Evolutionary conservation across 352 stramenopile species (phyloP).

Genomic region (Globisporangium abappressorium): DNA sequence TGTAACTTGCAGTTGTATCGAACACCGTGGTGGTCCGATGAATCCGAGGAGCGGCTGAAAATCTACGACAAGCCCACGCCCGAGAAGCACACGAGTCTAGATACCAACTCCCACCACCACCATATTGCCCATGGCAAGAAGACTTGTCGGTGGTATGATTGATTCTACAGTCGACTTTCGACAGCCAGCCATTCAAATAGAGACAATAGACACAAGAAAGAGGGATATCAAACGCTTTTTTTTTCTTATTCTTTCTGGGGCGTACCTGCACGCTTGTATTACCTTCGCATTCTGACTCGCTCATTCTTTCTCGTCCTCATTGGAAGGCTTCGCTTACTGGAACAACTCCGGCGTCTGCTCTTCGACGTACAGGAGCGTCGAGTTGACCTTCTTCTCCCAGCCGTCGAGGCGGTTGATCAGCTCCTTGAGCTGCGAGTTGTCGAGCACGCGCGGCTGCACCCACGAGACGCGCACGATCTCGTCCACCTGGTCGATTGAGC

Average conservation of each 20-base stretch:
- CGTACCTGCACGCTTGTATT: not conserved
- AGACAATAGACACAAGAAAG: not conserved
- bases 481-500: conserved; percentile 91
- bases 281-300: not conserved
- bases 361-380: conserved; percentile 81
- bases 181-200: not conserved
- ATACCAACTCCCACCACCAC: conserved; percentile 13
- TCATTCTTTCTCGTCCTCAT: too few relatives aligned
- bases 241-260: conserved; percentile 1
- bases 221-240: conserved; percentile 2
- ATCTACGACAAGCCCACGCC: conserved; percentile 18
- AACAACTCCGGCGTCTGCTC: conserved; percentile 87
- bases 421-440: conserved; percentile 77
- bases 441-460: conserved; percentile 89
- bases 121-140: conserved; percentile 35
- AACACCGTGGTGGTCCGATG: conserved; percentile 42
- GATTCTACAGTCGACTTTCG: not conserved
- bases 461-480: conserved; percentile 93
- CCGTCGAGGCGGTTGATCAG: conserved; percentile 62
- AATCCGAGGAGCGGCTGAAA: conserved; percentile 26
- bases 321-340: conserved; percentile 38
- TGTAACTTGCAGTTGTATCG: conserved; percentile 23
- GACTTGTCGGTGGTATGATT: conserved; percentile 57
- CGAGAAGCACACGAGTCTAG: conserved; percentile 13
- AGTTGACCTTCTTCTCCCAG: conserved; percentile 85